A percentile compares a stretch with the other conserved stretches of the same genome.
Conservation (phyloP, 169 alveolate genomes). For the Cryptosporidium bovis region DNA sequence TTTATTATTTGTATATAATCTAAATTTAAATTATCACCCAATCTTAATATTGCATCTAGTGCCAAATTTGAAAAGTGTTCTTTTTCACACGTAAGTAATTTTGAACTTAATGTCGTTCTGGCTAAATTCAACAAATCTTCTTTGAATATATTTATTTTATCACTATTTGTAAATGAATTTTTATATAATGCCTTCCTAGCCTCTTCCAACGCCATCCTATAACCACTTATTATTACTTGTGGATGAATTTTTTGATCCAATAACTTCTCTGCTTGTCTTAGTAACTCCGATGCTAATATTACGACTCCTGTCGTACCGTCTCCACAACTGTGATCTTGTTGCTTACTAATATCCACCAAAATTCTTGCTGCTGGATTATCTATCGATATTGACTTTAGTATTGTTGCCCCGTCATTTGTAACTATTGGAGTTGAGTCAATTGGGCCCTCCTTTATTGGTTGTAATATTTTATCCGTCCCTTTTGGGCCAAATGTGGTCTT, state of each 20-base stretch:
- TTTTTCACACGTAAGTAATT: conserved; percentile 94
- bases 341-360: conserved; percentile 93
- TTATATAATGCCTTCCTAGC: conserved; percentile 90
- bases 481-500: conserved; percentile 98
- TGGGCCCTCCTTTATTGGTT: conserved; percentile 92
- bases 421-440: conserved; percentile 91
- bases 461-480: conserved; percentile 97
- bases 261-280: conserved; percentile 96
- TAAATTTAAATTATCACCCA: conserved; percentile 88
- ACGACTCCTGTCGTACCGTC: conserved; percentile 99
- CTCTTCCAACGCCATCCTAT: conserved; percentile 90
- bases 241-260: conserved; percentile 98
- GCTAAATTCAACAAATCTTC: conserved; percentile 95
- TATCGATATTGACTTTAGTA: conserved; percentile 95
- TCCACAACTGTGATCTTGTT: conserved; percentile 92
- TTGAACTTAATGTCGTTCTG: conserved; percentile 97
- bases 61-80: conserved; percentile 96
- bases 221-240: conserved; percentile 91
- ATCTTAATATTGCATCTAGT: conserved; percentile 96
- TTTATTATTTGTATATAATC: conserved; percentile 94
- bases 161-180: conserved; percentile 87
- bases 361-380: conserved; percentile 99
- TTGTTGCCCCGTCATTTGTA: conserved; percentile 99
- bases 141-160: conserved; percentile 85
- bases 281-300: conserved; percentile 98